A percentile compares a stretch with the other conserved stretches of the same genome.
These are phyloP conservation scores for Termitomyces sp. DNA, from an alignment of 768 basidiomycete species.

Conservation along the genomic window DNA sequence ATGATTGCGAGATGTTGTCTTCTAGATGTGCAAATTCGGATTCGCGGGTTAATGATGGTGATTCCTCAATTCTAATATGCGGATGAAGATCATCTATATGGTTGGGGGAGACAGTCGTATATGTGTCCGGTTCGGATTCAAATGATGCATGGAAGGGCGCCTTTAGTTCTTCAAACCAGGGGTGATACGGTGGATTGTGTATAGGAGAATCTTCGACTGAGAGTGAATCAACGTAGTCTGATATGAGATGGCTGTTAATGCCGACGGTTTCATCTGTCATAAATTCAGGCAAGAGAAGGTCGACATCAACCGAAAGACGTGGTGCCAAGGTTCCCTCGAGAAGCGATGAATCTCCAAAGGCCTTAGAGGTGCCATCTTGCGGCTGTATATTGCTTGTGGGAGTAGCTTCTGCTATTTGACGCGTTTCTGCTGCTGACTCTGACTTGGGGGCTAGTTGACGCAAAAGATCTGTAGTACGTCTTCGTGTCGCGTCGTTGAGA, in stretches of 20 bases:
- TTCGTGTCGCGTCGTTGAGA: slow-evolving; percentile 23
- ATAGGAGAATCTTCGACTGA: not conserved
- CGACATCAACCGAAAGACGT: slow-evolving; percentile 1
- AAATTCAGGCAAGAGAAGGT: not conserved
- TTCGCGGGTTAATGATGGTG: not conserved
- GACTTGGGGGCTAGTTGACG: slow-evolving; percentile 1
- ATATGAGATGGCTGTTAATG: not conserved
- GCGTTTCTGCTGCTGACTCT: not conserved
- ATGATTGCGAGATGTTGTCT: not conserved
- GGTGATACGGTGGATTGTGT: slow-evolving; percentile 1
- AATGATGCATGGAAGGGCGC: not conserved
- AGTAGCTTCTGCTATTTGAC: not conserved
- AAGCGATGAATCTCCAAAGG: not conserved
- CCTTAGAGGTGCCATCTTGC: not conserved
- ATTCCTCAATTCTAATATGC: not conserved
- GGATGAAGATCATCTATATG: slow-evolving; percentile 2
- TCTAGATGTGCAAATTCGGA: not conserved
- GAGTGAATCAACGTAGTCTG: slow-evolving; percentile 1
- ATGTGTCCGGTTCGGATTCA: slow-evolving; percentile 3
- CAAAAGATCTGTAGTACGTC: slow-evolving; percentile 15
- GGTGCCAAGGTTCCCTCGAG: not conserved
- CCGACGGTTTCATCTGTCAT: slow-evolving; percentile 4
- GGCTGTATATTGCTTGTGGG: not conserved
- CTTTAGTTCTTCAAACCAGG: slow-evolving; percentile 3
- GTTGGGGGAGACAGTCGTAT: not conserved